Evolutionary conservation across 2,329 filamentous ascomycete genomes (phyloP).

Genomic region (Penicillium sp.): DNA sequence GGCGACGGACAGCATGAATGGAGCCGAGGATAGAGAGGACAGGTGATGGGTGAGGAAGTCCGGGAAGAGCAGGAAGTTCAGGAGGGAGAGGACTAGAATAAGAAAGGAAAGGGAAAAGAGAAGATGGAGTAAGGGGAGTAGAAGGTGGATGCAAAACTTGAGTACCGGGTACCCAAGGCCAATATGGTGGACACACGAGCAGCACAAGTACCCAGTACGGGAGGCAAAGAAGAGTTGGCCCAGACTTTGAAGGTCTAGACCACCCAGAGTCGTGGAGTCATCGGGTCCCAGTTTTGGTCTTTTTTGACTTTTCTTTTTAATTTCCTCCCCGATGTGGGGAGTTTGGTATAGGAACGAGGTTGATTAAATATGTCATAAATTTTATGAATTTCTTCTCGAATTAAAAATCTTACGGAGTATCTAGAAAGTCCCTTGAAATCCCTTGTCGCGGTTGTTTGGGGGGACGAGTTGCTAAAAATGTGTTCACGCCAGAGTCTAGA

Average conservation of each 20-base stretch:
- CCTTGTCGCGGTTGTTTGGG: neutral
- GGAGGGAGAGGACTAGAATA: constrained; percentile 8
- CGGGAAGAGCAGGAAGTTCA: constrained; percentile 7
- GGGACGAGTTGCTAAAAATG: constrained; percentile 11
- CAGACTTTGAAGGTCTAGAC: constrained; percentile 25
- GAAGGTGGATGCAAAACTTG: neutral
- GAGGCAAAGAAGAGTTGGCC: constrained; percentile 8
- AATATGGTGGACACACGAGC: neutral
- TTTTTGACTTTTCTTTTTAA: neutral
- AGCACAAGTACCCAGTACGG: constrained; percentile 10
- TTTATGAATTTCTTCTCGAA: too few relatives aligned
- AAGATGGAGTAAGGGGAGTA: constrained; percentile 19
- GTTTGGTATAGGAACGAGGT: too few relatives aligned
- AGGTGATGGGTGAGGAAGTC: neutral
- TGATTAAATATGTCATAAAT: too few relatives aligned
- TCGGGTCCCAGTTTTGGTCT: constrained; percentile 6
- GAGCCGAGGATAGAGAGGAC: neutral
- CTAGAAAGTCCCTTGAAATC: too few relatives aligned
- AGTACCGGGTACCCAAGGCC: constrained; percentile 1
- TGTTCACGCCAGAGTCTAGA: constrained; percentile 12
- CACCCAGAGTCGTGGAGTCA: constrained; percentile 25
- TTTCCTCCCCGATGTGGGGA: neutral
- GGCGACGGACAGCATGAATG: constrained; percentile 18
- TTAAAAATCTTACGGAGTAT: too few relatives aligned
- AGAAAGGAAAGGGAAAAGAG: constrained; percentile 20